Conservation (phyloP, 805 yeast species). For the Priceomyces medius region DNA sequence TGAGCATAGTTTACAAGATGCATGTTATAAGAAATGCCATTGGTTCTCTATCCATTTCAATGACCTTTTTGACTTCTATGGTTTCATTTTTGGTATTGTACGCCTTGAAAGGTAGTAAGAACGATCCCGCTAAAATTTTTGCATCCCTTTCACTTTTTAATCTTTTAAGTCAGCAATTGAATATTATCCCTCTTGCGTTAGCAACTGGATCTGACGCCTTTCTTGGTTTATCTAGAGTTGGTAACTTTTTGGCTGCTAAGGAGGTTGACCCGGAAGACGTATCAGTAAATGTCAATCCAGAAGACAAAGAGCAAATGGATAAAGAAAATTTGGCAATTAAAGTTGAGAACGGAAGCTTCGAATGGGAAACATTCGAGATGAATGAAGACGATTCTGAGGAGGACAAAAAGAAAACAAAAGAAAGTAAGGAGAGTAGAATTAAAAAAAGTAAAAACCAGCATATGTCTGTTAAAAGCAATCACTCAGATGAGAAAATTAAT, state of each 20-base stretch:
- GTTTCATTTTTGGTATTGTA: constrained; percentile 44
- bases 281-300: constrained; percentile 24
- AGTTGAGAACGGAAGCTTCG: constrained; percentile 23
- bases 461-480: not conserved
- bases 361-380: constrained; percentile 27
- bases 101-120: constrained; percentile 26
- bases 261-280: constrained; percentile 39
- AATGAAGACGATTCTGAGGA: constrained; percentile 2
- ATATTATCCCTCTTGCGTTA: constrained; percentile 69
- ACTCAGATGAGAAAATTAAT: not conserved
- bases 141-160: constrained; percentile 70
- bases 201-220: constrained; percentile 68
- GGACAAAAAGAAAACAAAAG: not conserved
- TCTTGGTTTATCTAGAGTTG: constrained; percentile 59
- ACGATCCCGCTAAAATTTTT: constrained; percentile 62
- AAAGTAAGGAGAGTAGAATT: not conserved
- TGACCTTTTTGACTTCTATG: constrained; percentile 73
- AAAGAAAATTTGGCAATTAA: constrained; percentile 20
- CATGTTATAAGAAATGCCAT: constrained; percentile 62
- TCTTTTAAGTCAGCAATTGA: constrained; percentile 57
- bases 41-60: constrained; percentile 62
- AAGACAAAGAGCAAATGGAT: constrained; percentile 23
- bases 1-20: constrained; percentile 57
- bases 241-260: constrained; percentile 47
- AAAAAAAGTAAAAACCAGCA: not conserved